Percentiles rank a stretch among this genome's conserved stretches.
Evolutionary conservation across 768 basidiomycete species (phyloP).

Genomic region (Mycena metata): DNA sequence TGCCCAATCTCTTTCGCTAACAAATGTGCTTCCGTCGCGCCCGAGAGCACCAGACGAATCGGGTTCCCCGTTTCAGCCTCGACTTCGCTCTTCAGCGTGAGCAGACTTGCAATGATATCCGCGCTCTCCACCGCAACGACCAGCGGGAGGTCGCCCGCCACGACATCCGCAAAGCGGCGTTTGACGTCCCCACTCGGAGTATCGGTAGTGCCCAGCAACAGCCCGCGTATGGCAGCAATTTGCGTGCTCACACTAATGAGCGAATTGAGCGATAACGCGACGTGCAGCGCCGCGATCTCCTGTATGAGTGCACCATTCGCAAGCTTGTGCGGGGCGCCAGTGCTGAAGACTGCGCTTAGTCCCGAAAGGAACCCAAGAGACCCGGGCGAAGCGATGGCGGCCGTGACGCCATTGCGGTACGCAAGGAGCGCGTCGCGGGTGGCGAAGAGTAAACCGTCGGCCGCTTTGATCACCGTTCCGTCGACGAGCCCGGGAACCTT

Average conservation of each 20-base stretch:
- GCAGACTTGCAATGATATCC: slow-evolving; percentile 80
- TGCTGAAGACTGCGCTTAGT: slow-evolving; percentile 72
- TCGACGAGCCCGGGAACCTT: slow-evolving; percentile 50
- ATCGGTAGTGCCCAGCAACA: slow-evolving; percentile 51
- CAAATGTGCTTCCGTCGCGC: slow-evolving; percentile 73
- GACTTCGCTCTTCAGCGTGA: slow-evolving; percentile 66
- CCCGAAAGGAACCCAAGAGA: slow-evolving; percentile 72
- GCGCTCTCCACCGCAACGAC: slow-evolving; percentile 80
- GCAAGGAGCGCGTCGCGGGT: slow-evolving; percentile 49
- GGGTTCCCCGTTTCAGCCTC: slow-evolving; percentile 53
- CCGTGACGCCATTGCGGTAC: slow-evolving; percentile 81
- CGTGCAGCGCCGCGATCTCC: slow-evolving; percentile 75
- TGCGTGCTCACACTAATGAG: slow-evolving; percentile 72
- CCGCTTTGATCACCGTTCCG: slow-evolving; percentile 67
- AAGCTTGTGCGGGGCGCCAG: slow-evolving; percentile 72
- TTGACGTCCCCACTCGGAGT: slow-evolving; percentile 35
- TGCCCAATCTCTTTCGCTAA: slow-evolving; percentile 73
- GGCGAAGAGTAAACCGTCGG: slow-evolving; percentile 71
- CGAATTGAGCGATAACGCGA: slow-evolving; percentile 56
- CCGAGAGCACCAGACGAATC: slow-evolving; percentile 64
- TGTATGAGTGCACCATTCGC: slow-evolving; percentile 73
- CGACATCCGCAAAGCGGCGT: slow-evolving; percentile 36
- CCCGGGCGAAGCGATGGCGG: slow-evolving; percentile 73
- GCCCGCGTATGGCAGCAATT: slow-evolving; percentile 66
- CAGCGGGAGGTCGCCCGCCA: slow-evolving; percentile 68